Evolutionary conservation across 2,329 filamentous ascomycete genomes (phyloP).

Genomic region (Cordyceps militaris): DNA sequence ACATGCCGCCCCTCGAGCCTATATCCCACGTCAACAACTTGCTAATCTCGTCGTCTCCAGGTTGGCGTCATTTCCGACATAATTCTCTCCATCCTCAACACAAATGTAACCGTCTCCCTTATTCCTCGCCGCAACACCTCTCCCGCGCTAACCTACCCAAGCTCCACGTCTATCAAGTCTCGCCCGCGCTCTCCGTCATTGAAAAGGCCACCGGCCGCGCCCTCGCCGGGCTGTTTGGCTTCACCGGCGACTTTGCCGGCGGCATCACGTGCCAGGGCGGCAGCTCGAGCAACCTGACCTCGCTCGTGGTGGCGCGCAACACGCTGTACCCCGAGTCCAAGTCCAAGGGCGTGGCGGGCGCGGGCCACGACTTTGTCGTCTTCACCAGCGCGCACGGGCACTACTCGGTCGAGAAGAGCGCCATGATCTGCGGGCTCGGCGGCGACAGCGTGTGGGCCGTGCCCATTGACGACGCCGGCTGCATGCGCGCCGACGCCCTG

Average conservation of each 20-base stretch:
- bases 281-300: conserved; percentile 75
- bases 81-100: conserved; percentile 79
- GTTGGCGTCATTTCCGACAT: conserved; percentile 81
- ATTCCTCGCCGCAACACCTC: background rate
- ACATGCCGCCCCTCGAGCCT: conserved; percentile 26
- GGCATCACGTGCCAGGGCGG: conserved; percentile 78
- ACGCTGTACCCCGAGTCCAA: conserved; percentile 75
- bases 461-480: conserved; percentile 63
- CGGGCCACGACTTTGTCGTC: conserved; percentile 66
- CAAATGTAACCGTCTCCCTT: conserved; percentile 52
- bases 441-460: conserved; percentile 65
- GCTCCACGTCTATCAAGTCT: conserved; percentile 90
- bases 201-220: conserved; percentile 74
- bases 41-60: conserved; percentile 32
- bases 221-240: conserved; percentile 71
- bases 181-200: conserved; percentile 77
- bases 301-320: conserved; percentile 82
- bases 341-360: conserved; percentile 63
- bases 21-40: background rate
- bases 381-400: conserved; percentile 90
- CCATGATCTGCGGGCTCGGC: conserved; percentile 83
- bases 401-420: conserved; percentile 91
- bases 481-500: conserved; percentile 63
- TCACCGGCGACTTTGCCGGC: conserved; percentile 61
- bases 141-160: conserved; percentile 21